Evolutionary conservation across 345 rosid species (phyloP).

Genomic region (Erucastrum elatum): DNA sequence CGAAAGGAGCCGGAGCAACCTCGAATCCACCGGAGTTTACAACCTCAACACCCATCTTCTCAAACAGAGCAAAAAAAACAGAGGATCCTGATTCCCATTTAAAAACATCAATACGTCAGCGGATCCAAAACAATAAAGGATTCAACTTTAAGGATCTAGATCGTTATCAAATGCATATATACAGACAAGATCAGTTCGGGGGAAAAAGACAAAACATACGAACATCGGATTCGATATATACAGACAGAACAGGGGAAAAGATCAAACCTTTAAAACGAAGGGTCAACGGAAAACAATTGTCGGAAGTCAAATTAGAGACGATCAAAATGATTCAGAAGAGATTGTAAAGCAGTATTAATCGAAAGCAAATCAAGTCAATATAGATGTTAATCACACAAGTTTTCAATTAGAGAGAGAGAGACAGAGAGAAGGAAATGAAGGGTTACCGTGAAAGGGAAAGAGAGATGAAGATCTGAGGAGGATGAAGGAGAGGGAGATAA

Average conservation of each 20-base stretch:
- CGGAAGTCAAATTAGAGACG: background rate
- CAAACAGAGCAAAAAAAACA: background rate
- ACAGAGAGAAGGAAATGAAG: background rate
- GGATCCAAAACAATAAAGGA: background rate
- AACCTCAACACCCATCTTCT: conserved; percentile 36
- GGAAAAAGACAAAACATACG: background rate
- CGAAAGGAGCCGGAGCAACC: conserved; percentile 50
- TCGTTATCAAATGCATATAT: background rate
- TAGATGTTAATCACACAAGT: no score
- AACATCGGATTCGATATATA: background rate
- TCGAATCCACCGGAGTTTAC: conserved; percentile 49
- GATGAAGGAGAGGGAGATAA: background rate
- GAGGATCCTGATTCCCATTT: conserved; percentile 8
- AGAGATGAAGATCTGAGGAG: background rate
- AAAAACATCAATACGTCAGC: background rate
- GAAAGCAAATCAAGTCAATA: no score
- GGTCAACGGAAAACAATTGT: background rate
- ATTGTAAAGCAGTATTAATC: no score
- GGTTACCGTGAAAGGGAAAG: background rate
- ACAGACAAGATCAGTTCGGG: background rate
- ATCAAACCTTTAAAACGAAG: background rate
- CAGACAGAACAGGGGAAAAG: background rate
- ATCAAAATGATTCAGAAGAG: background rate
- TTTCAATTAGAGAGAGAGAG: background rate
- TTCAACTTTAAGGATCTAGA: background rate